Conservation (phyloP, 2,329 filamentous ascomycete genomes). For the Chaetomium globosum region DNA sequence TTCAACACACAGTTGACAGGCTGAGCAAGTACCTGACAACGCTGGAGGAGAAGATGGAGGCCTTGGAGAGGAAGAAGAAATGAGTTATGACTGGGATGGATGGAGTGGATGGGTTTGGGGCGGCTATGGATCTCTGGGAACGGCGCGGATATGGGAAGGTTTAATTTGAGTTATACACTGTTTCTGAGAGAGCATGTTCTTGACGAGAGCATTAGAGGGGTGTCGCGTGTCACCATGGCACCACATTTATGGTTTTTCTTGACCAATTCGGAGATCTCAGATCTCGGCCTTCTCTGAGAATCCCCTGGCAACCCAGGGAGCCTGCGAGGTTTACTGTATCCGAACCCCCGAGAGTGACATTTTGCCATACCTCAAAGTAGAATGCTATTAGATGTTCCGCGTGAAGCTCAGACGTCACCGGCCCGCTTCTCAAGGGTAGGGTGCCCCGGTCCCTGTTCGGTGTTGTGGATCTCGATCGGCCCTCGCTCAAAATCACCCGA, state of each 20-base stretch:
- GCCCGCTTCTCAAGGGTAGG: constrained; percentile 3
- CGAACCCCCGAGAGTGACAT: not conserved
- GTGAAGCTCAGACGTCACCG: constrained; percentile 1
- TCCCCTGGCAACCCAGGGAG: not conserved
- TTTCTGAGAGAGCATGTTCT: not conserved
- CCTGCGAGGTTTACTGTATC: not conserved
- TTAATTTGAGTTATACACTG: constrained; percentile 11
- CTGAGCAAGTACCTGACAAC: constrained; percentile 81
- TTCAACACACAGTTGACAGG: constrained; percentile 84
- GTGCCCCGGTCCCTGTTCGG: not conserved
- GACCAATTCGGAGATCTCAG: not conserved
- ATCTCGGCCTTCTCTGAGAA: not conserved
- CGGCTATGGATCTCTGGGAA: not conserved
- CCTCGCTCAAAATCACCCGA: constrained; percentile 28
- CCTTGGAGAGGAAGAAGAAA: constrained; percentile 67
- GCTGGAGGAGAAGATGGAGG: constrained; percentile 77
- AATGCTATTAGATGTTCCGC: not conserved
- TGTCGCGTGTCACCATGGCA: not conserved
- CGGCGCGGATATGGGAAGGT: not conserved
- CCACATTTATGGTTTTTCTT: not conserved
- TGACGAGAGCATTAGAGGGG: not conserved
- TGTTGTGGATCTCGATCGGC: constrained; percentile 18
- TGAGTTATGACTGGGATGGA: constrained; percentile 40
- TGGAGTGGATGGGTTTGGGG: not conserved
- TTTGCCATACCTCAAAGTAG: not conserved